phyloP scores from a whole-genome alignment of 148 eudicot genomes.

The Mesembryanthemum crystallinum region DNA sequence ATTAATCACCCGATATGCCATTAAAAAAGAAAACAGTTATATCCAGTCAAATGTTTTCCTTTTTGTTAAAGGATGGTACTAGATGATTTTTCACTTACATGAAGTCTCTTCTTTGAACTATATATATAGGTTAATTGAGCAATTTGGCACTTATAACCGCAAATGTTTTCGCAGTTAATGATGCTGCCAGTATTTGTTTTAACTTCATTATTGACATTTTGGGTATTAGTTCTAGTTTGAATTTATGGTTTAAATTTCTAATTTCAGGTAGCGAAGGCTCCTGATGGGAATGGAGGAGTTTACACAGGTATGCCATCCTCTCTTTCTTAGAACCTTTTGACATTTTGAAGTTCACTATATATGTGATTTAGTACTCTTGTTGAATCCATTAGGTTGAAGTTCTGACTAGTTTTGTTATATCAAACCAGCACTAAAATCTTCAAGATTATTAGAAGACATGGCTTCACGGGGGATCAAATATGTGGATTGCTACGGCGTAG shows the following conservation, averaged over 20 bases:
- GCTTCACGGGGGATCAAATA: constrained; percentile 80
- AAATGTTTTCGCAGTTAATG: too few relatives aligned
- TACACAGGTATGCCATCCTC: constrained; percentile 59
- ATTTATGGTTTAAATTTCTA: constrained; percentile 18
- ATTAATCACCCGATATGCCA: too few relatives aligned
- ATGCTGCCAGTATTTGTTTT: too few relatives aligned
- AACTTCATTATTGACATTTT: background rate
- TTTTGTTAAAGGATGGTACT: too few relatives aligned
- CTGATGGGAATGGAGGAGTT: constrained; percentile 99
- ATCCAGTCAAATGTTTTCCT: background rate
- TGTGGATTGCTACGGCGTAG: constrained; percentile 96
- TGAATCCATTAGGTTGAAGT: background rate
- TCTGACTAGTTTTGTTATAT: constrained; percentile 19
- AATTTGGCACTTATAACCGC: too few relatives aligned
- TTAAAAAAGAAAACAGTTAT: too few relatives aligned
- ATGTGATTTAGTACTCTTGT: background rate
- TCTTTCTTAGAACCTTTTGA: background rate
- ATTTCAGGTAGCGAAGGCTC: constrained; percentile 88
- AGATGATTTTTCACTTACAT: too few relatives aligned
- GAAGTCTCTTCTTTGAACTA: too few relatives aligned
- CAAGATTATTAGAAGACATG: constrained; percentile 93
- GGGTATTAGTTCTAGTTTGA: background rate
- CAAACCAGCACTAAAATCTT: constrained; percentile 72
- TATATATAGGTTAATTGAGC: too few relatives aligned
- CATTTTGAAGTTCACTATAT: background rate